Base-by-base conservation (phyloP, 345 rosid genomes). In the Gossypium ekmanianum region DNA sequence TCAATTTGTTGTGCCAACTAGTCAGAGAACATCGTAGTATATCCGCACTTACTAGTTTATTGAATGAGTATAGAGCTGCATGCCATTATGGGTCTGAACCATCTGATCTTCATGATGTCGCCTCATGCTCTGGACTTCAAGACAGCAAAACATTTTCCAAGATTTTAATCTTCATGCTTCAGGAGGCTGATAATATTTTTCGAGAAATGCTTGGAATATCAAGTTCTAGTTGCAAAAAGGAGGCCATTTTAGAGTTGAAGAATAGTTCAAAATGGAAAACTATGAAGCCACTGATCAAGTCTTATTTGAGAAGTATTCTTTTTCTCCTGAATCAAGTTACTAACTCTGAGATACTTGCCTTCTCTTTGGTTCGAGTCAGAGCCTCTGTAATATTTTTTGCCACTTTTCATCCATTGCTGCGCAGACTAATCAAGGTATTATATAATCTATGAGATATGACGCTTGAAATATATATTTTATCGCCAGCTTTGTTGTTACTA, bases 61-160 rank as follows among this genome's bases (percentile, higher is more conserved):
- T 93, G 61, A 95, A 93, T 78, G 91, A 88, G 72, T 95, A 90
- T 78, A 86, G 90, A 77, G 89, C 97, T 74, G 97, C 92, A 41
- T 91, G 97, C 81, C 92, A 82, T 70, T 90, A 81, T 77, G 89
- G 94, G 17, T 79, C 85, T 13, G 90, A 90, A 81, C 75, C 91
- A 78, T 75, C 81, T 47, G 82, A 63, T 54, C 62, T 70, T 79
- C 61, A 74, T 54, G 81, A 29, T 17, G 76, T 74, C 16, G 75
- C 51, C 24, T 56, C 57, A 12, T 2, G 24, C 59, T 48, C 59
- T 68, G 79, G 75, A 76, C 68, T 82, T 59, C 81, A 76, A 79
- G 88, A 90, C 76, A 75, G 85, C 58, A 77, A 69, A 79, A 78
- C 83, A 11, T 90, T 84, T 80, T 81, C 89, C 83, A 83, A 79